Percentiles rank a stretch among this genome's conserved stretches.
Evolutionary conservation across 2,329 filamentous ascomycete genomes (phyloP).

Genomic region (Ceratocystis harringtonii): DNA sequence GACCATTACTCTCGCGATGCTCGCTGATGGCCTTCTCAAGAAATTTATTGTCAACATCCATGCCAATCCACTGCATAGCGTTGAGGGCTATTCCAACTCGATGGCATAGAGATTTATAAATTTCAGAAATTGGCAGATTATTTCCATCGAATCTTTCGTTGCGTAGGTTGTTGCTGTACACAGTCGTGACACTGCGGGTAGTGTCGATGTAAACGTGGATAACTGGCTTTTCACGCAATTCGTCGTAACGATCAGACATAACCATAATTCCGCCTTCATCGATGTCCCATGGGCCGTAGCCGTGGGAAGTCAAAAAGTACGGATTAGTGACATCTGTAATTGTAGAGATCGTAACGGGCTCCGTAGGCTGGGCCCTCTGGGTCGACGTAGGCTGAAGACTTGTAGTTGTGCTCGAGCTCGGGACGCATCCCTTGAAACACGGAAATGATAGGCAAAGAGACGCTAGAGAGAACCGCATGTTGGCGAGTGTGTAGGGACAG

Average conservation of each 20-base stretch:
- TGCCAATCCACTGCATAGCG: not conserved
- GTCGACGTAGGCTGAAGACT: no score
- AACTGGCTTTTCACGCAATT: not conserved
- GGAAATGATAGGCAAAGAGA: no score
- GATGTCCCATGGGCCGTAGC: not conserved
- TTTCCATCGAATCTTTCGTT: not conserved
- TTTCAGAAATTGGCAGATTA: not conserved
- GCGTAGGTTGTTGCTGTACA: not conserved
- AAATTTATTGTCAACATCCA: not conserved
- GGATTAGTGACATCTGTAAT: no score
- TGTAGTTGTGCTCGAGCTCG: no score
- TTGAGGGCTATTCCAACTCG: not conserved
- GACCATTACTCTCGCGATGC: not conserved
- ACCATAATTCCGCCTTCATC: not conserved
- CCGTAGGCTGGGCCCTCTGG: no score
- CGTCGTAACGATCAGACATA: not conserved
- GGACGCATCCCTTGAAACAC: no score
- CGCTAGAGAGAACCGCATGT: no score
- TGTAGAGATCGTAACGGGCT: no score
- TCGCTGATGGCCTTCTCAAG: not conserved
- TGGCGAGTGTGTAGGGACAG: no score
- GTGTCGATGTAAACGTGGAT: not conserved
- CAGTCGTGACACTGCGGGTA: not conserved
- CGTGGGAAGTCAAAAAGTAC: not conserved
- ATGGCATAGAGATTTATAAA: not conserved